Evolutionary conservation across 2,329 filamentous ascomycete species (phyloP).

Genomic region (Tolypocladium endophyticum): DNA sequence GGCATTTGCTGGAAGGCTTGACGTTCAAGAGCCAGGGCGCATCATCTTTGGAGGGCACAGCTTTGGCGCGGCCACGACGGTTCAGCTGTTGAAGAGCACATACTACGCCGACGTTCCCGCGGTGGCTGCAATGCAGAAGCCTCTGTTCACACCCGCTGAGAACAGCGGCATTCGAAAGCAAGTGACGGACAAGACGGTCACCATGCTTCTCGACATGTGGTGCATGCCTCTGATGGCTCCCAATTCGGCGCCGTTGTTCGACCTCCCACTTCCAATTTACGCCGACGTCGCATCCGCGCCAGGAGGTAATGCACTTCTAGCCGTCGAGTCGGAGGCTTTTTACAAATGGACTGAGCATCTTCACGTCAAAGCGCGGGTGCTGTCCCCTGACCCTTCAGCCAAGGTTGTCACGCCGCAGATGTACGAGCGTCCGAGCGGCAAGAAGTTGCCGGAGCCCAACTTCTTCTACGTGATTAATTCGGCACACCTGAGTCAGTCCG

Average conservation of each 20-base stretch:
- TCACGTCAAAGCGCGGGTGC: slow-evolving; percentile 52
- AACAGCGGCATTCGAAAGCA: slow-evolving; percentile 50
- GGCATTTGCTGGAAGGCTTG: slow-evolving; percentile 50
- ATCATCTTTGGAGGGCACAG: slow-evolving; percentile 72
- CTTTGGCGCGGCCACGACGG: slow-evolving; percentile 64
- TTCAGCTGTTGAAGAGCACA: slow-evolving; percentile 70
- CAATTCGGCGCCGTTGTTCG: slow-evolving; percentile 51
- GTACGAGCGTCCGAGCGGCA: slow-evolving; percentile 31
- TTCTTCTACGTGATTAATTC: slow-evolving; percentile 65
- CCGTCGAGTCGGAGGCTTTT: slow-evolving; percentile 67
- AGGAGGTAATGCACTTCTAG: slow-evolving; percentile 51
- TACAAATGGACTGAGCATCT: slow-evolving; percentile 69
- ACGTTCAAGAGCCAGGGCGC: slow-evolving; percentile 60
- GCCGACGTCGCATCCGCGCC: slow-evolving; percentile 35
- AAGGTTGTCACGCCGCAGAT: slow-evolving; percentile 27
- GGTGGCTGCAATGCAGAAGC: slow-evolving; percentile 35
- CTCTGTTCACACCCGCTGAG: slow-evolving; percentile 49
- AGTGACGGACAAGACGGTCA: slow-evolving; percentile 55
- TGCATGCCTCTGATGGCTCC: slow-evolving; percentile 59
- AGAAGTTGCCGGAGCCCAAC: slow-evolving; percentile 41
- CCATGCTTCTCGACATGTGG: slow-evolving; percentile 73
- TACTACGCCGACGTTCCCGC: slow-evolving; percentile 50
- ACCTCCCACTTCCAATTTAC: slow-evolving; percentile 66
- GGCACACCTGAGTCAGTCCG: slow-evolving; percentile 75
- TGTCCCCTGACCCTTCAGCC: slow-evolving; percentile 46